These are phyloP conservation scores for Scopulariopsis brevicaulis DNA, from an alignment of 2,329 filamentous ascomycete genomes.

Conservation along the genomic window DNA sequence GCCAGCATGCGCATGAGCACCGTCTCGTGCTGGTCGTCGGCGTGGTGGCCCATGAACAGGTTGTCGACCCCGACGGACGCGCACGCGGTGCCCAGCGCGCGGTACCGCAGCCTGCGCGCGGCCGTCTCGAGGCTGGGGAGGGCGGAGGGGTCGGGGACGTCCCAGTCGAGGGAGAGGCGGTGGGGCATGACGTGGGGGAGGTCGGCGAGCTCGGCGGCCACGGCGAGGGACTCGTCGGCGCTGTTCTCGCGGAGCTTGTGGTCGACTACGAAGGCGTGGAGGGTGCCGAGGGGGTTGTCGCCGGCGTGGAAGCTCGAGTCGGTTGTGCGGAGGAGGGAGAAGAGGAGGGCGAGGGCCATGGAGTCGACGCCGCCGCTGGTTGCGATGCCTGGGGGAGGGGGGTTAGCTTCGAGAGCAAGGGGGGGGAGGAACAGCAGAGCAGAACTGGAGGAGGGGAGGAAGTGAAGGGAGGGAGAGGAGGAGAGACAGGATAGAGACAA, in stretches of 20 bases:
- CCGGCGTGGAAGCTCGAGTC: slow-evolving; percentile 25
- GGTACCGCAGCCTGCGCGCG: slow-evolving; percentile 66
- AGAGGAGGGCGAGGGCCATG: slow-evolving; percentile 84
- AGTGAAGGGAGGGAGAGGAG: no score
- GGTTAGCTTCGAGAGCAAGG: no score
- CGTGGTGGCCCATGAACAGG: slow-evolving; percentile 75
- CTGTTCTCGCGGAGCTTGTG: slow-evolving; percentile 45
- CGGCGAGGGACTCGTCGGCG: slow-evolving; percentile 34
- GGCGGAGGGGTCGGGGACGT: slow-evolving; percentile 13
- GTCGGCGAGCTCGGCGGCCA: slow-evolving; percentile 24
- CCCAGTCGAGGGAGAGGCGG: slow-evolving; percentile 17
- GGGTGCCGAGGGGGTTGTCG: slow-evolving; percentile 29
- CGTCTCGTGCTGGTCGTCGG: slow-evolving; percentile 86
- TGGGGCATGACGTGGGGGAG: slow-evolving; percentile 19
- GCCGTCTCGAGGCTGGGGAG: slow-evolving; percentile 62
- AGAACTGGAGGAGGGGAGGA: no score
- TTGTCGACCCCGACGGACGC: slow-evolving; percentile 35
- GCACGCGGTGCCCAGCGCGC: slow-evolving; percentile 53
- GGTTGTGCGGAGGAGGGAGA: slow-evolving; percentile 31
- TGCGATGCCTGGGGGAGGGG: slow-evolving; percentile 58
- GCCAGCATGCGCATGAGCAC: slow-evolving; percentile 65
- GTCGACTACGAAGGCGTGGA: slow-evolving; percentile 41
- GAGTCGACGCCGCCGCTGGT: slow-evolving; percentile 92
- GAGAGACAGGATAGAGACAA: neutral
- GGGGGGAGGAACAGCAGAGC: no score